phyloP scores from a whole-genome alignment of 2,329 filamentous ascomycete species.

The Calcarisporium arbuscula region DNA sequence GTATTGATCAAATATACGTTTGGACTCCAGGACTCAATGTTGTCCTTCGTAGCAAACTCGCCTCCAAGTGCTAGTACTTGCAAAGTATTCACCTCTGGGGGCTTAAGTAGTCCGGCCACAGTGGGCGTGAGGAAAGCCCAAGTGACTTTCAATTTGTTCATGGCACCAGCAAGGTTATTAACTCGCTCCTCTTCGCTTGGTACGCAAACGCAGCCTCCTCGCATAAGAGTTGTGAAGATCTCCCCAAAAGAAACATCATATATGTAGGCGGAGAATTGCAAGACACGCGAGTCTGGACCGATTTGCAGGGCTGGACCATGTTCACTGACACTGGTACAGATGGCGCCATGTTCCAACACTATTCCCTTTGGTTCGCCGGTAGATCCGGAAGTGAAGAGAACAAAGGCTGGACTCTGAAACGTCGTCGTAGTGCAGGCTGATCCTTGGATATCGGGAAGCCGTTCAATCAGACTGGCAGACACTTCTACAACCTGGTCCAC shows the following conservation, averaged over 20 bases:
- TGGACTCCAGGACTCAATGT: not conserved
- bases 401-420: not conserved
- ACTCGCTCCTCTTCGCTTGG: not conserved
- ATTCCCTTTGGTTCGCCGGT: conserved; percentile 1
- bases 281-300: not conserved
- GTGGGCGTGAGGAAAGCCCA: not conserved
- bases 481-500: not conserved
- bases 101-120: not conserved
- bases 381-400: conserved; percentile 1
- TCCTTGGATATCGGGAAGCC: not conserved
- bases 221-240: conserved; percentile 1
- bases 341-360: not conserved
- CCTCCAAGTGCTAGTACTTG: not conserved
- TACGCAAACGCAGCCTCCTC: not conserved
- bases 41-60: not conserved
- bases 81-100: not conserved
- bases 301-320: not conserved
- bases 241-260: conserved; percentile 1
- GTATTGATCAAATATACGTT: conserved; percentile 1
- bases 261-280: conserved; percentile 1
- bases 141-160: not conserved
- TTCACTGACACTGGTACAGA: not conserved
- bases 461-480: not conserved
- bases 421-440: not conserved
- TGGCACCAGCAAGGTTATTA: not conserved